Evolutionary conservation across 208 protist genomes (phyloP), one percentile per base, ranked within the genome.

Genomic region (Leptomonas seymouri): DNA sequence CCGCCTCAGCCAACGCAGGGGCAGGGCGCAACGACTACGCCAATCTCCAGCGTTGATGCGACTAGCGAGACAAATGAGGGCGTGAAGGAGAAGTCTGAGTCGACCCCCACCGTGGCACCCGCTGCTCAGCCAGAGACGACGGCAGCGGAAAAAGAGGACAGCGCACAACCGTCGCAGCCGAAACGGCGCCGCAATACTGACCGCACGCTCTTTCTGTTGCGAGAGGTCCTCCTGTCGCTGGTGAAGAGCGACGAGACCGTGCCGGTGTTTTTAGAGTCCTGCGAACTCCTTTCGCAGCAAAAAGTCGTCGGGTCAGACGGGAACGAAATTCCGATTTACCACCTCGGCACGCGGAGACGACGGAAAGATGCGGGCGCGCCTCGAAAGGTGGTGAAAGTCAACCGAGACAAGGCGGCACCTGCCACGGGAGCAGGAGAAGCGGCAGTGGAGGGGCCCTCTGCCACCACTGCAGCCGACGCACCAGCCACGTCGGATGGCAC

Each of bases 231-330:
- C 2, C 27, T 81, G n/a, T 55, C 63, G 23, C 76, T 97, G 15
- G 86, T 79, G 27, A 44, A 67, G 41, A 94, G 88, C 63, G 83
- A 74, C 16, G 73, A 90, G 57, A 87, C 86, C 4, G 92, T 97
- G 53, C 89, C 92, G n/a, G 28, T 57, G 16, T 97, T 97, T 66
- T 78, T 97, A 31, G 59, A 76, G n/a, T 80, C 76, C 25, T 95
- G 92, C 69, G 74, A 80, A 55, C 66, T 93, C 49, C 74, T 96
- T 5, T 78, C 76, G 16, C 64, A 81, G 56, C 87, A 91, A 54
- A 64, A 62, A 0, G 86, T 90, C 41, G 34, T 72, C 3, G 83
- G 87, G n/a, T 86, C 75, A 0, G 79, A 95, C 65, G 86, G 87
- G 30, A 66, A 61, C 18, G 74, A 72, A 23, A 93, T 95, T 20